phyloP scores from a whole-genome alignment of 768 basidiomycete genomes.

The Tephrocybe sp. region DNA sequence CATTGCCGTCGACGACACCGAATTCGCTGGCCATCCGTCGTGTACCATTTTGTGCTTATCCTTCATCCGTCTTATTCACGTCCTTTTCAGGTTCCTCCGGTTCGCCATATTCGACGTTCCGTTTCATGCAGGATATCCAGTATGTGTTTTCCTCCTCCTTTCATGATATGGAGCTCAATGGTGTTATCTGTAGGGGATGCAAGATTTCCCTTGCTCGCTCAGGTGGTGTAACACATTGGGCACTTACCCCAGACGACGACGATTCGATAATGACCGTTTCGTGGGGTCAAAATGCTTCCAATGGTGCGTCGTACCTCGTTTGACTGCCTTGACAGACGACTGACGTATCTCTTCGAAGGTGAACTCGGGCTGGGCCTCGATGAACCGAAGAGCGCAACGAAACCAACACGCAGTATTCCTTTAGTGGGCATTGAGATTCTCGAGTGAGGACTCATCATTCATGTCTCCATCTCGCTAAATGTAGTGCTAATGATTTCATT shows the following conservation, averaged over 20 bases:
- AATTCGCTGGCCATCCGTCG: too few species aligned
- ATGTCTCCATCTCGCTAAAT: neutral
- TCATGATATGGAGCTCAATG: too few species aligned
- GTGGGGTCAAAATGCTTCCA: conserved; percentile 86
- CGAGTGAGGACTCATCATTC: conserved; percentile 43
- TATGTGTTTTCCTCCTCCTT: conserved; percentile 27
- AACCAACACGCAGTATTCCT: conserved; percentile 69
- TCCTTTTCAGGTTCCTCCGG: conserved; percentile 72
- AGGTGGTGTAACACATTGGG: conserved; percentile 91
- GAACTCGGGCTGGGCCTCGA: conserved; percentile 83
- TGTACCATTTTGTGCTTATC: too few species aligned
- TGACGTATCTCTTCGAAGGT: conserved; percentile 35
- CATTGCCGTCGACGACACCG: too few species aligned
- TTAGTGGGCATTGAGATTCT: conserved; percentile 81
- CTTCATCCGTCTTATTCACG: neutral
- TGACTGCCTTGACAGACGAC: neutral
- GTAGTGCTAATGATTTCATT: neutral
- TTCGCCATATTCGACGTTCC: conserved; percentile 86
- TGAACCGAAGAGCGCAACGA: conserved; percentile 85
- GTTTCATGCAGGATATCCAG: conserved; percentile 87
- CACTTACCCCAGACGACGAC: conserved; percentile 74
- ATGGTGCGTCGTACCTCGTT: conserved; percentile 43
- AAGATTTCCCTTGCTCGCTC: conserved; percentile 67
- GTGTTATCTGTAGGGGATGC: conserved; percentile 59
- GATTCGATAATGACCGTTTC: conserved; percentile 79